A percentile compares a stretch with the other conserved stretches of the same genome.
Conservation (phyloP, 345 rosid genomes). For the Citrus maxima region DNA sequence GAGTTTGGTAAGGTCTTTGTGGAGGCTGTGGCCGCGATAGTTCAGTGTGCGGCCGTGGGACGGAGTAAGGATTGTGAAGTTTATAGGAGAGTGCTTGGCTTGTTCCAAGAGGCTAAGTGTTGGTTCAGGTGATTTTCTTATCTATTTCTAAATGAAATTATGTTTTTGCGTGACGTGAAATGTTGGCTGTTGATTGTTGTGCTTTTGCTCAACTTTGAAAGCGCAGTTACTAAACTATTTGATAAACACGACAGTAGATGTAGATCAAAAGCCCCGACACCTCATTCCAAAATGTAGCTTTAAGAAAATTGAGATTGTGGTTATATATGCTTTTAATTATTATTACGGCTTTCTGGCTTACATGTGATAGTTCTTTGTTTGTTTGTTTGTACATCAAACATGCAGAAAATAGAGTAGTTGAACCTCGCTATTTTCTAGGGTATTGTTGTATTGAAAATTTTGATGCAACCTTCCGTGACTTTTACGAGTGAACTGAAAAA, state of each 20-base stretch:
- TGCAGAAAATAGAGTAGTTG: background rate
- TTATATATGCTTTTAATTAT: background rate
- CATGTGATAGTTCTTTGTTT: background rate
- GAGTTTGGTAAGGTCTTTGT: constrained; percentile 51
- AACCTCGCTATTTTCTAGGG: background rate
- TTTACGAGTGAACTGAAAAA: background rate
- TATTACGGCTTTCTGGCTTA: background rate
- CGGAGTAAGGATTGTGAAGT: constrained; percentile 34
- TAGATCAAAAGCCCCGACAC: background rate
- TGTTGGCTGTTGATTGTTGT: background rate
- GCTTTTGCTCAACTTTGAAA: background rate
- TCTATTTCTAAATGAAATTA: background rate
- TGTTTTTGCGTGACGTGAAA: background rate
- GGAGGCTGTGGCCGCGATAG: constrained; percentile 47
- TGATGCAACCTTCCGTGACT: background rate
- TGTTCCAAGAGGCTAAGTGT: constrained; percentile 59
- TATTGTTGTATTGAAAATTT: background rate
- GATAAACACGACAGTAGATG: too few species aligned
- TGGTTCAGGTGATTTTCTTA: constrained; percentile 61
- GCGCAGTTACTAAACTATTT: background rate
- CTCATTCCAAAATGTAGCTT: background rate
- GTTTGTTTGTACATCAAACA: background rate
- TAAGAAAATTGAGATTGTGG: background rate
- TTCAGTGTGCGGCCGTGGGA: constrained; percentile 48
- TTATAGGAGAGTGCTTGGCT: constrained; percentile 35